Percentiles rank a stretch among this genome's conserved stretches.
Conservation (phyloP, 2,329 filamentous ascomycete species). For the Ophiostoma pallidulum region DNA sequence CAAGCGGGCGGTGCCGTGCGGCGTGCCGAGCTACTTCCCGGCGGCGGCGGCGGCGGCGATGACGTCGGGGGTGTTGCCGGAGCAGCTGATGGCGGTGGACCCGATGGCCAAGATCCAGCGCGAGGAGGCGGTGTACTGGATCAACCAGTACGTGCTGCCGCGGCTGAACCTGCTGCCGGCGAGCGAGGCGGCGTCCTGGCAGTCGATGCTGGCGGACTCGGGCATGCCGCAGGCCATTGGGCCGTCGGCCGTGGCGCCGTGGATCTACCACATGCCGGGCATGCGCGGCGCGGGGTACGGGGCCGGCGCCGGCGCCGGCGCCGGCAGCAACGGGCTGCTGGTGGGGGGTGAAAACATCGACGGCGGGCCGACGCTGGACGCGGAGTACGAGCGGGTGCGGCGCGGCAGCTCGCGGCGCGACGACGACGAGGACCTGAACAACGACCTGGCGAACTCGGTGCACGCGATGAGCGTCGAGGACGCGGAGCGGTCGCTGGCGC, state of each 20-base stretch:
- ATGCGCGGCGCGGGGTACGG: neutral
- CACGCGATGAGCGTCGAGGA: constrained; percentile 54
- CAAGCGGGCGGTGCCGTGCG: constrained; percentile 55
- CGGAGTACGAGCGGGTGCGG: too few relatives aligned
- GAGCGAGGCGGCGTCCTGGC: constrained; percentile 29
- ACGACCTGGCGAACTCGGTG: constrained; percentile 26
- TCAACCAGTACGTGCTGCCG: constrained; percentile 59
- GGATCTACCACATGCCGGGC: constrained; percentile 34
- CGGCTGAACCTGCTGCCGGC: constrained; percentile 44
- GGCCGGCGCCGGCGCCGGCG: constrained; percentile 5
- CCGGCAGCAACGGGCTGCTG: constrained; percentile 1
- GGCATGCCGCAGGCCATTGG: constrained; percentile 27
- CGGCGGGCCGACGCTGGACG: too few relatives aligned
- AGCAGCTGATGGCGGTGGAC: constrained; percentile 26
- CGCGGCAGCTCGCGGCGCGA: too few relatives aligned
- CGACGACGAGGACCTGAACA: constrained; percentile 17
- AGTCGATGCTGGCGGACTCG: constrained; percentile 21
- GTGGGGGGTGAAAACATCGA: too few relatives aligned
- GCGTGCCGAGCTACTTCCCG: constrained; percentile 53
- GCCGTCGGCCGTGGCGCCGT: constrained; percentile 43
- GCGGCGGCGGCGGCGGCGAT: constrained; percentile 23
- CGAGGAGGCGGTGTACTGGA: constrained; percentile 57
- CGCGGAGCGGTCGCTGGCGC: constrained; percentile 44
- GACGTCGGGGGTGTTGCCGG: neutral
- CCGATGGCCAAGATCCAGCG: constrained; percentile 56